These are phyloP conservation scores for Puccinia novopanici DNA, from an alignment of 1,284 basidiomycete genomes.

Conservation along the genomic window DNA sequence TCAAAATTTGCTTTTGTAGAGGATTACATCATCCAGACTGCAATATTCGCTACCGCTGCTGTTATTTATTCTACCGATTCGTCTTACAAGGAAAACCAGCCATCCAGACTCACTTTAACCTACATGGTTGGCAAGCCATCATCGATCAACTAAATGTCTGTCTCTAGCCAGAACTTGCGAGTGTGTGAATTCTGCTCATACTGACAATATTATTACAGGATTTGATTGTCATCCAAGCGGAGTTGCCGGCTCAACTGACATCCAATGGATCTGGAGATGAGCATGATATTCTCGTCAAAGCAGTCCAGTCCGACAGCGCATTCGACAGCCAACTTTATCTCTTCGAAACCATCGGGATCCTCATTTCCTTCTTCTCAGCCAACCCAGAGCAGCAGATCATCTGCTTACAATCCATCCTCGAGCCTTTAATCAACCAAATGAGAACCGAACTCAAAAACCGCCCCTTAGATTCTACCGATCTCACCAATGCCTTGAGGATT, in stretches of 20 bases:
- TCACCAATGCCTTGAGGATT: slow-evolving; percentile 78
- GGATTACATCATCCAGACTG: slow-evolving; percentile 81
- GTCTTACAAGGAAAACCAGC: slow-evolving; percentile 81
- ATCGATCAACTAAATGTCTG: slow-evolving; percentile 63
- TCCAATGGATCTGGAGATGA: slow-evolving; percentile 23
- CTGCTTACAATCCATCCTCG: slow-evolving; percentile 68
- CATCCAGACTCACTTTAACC: slow-evolving; percentile 64
- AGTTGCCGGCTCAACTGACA: slow-evolving; percentile 64
- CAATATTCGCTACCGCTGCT: slow-evolving; percentile 75
- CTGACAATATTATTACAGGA: slow-evolving; percentile 58
- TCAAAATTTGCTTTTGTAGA: slow-evolving; percentile 63
- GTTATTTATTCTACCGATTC: slow-evolving; percentile 91
- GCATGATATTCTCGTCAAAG: slow-evolving; percentile 69
- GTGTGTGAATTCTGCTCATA: neutral
- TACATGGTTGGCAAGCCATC: slow-evolving; percentile 61
- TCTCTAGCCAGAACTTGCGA: too few relatives aligned
- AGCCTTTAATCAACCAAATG: slow-evolving; percentile 78
- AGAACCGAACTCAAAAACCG: slow-evolving; percentile 68
- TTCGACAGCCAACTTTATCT: slow-evolving; percentile 94
- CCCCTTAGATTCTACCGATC: slow-evolving; percentile 66
- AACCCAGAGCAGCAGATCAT: slow-evolving; percentile 50
- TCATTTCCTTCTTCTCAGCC: slow-evolving; percentile 65
- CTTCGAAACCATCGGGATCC: slow-evolving; percentile 85
- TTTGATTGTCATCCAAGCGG: slow-evolving; percentile 62
- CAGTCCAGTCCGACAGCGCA: slow-evolving; percentile 70